Evolutionary conservation across 768 basidiomycete genomes (phyloP).

Genomic region (Mycena floridula): DNA sequence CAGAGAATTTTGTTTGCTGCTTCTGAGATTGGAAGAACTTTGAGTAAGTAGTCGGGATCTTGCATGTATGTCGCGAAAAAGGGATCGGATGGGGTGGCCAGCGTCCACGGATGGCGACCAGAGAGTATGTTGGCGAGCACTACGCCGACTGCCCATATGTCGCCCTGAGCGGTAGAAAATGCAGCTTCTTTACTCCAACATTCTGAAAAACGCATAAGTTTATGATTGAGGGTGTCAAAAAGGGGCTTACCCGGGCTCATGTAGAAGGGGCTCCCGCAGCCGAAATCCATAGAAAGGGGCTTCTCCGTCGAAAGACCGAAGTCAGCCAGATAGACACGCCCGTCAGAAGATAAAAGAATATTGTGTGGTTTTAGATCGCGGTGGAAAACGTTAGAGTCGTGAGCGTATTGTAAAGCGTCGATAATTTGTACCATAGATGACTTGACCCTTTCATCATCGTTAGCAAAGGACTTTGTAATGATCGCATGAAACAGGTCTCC

Average conservation of each 20-base stretch:
- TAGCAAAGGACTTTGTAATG: constrained; percentile 43
- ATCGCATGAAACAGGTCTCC: constrained; percentile 72
- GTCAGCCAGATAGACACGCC: constrained; percentile 62
- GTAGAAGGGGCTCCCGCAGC: constrained; percentile 56
- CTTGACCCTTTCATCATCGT: constrained; percentile 55
- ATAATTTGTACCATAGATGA: constrained; percentile 68
- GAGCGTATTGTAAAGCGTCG: constrained; percentile 73
- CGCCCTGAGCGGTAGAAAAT: constrained; percentile 54
- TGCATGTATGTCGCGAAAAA: constrained; percentile 60
- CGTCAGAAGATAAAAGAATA: constrained; percentile 53
- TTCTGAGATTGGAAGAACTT: constrained; percentile 67
- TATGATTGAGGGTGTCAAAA: constrained; percentile 10
- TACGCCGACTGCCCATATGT: constrained; percentile 72
- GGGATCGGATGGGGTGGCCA: constrained; percentile 59
- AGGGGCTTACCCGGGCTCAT: constrained; percentile 60
- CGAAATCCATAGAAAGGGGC: constrained; percentile 39
- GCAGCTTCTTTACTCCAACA: constrained; percentile 42
- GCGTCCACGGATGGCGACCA: constrained; percentile 75
- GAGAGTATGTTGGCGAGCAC: constrained; percentile 81
- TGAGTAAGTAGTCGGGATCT: constrained; percentile 56
- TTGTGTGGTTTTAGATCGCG: constrained; percentile 88
- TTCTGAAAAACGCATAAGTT: constrained; percentile 33
- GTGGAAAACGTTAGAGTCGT: constrained; percentile 66
- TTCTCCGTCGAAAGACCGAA: constrained; percentile 65
- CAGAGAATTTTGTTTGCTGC: constrained; percentile 63